These are phyloP conservation scores for Canna indica DNA, from an alignment of 176 grass and related monocot species.

Conservation along the genomic window DNA sequence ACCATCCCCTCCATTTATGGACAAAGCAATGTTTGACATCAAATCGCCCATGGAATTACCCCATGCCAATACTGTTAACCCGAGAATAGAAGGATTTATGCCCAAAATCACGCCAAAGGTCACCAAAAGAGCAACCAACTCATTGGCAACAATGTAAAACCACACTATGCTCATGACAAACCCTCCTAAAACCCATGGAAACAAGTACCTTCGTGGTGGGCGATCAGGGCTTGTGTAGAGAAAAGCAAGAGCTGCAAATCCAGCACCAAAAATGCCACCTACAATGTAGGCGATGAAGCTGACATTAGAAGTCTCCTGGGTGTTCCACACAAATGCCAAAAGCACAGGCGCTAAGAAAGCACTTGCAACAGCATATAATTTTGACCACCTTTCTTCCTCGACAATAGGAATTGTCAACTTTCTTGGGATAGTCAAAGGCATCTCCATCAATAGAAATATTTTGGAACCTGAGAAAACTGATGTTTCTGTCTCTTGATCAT, in stretches of 20 bases:
- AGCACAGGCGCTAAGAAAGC: conserved; percentile 62
- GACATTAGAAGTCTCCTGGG: conserved; percentile 34
- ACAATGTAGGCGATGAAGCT: conserved; percentile 38
- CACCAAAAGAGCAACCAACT: conserved; percentile 87
- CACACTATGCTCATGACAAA: conserved; percentile 98
- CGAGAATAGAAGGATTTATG: conserved; percentile 92
- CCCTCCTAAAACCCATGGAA: conserved; percentile 94
- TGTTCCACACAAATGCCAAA: conserved; percentile 66
- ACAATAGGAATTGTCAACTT: conserved; percentile 81
- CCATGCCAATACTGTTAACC: conserved; percentile 89
- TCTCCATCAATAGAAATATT: conserved; percentile 63
- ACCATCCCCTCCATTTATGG: conserved; percentile 78
- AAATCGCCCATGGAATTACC: conserved; percentile 98
- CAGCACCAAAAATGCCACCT: conserved; percentile 39
- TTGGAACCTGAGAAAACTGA: conserved; percentile 45
- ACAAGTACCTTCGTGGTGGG: conserved; percentile 70
- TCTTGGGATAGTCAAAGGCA: conserved; percentile 84
- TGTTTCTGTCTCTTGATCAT: conserved; percentile 41
- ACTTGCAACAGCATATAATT: conserved; percentile 73
- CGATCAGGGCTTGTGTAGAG: conserved; percentile 48
- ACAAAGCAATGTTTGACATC: conserved; percentile 87
- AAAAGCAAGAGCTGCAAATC: conserved; percentile 53
- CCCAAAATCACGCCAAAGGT: conserved; percentile 79
- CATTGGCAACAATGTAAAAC: conserved; percentile 97
- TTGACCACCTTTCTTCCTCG: conserved; percentile 85